Conservation (phyloP, 2,329 filamentous ascomycete genomes). For the Fusarium nelsonii region DNA sequence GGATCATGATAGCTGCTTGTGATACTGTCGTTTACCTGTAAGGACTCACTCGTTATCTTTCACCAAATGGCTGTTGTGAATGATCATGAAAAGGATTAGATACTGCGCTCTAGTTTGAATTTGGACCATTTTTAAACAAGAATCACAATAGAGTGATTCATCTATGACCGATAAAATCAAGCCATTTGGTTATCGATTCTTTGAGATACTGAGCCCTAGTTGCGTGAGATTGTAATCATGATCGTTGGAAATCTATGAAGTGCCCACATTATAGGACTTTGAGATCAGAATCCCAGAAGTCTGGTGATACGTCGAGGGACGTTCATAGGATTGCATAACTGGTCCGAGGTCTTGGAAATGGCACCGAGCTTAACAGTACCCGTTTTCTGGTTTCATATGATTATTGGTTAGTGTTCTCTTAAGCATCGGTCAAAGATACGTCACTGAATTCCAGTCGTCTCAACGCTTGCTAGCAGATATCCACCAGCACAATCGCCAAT, state of each 20-base stretch:
- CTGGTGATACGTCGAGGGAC: neutral
- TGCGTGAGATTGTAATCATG: neutral
- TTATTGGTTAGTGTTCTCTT: neutral
- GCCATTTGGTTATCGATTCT: neutral
- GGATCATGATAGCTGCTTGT: too few species aligned
- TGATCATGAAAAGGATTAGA: neutral
- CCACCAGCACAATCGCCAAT: neutral
- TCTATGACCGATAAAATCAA: neutral
- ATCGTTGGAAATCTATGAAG: neutral
- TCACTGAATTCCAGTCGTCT: neutral
- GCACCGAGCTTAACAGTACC: neutral
- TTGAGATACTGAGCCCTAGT: neutral
- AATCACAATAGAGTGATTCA: too few species aligned
- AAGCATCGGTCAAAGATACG: neutral
- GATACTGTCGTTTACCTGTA: too few species aligned
- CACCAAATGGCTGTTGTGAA: neutral
- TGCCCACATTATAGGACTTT: too few species aligned
- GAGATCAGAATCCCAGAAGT: neutral
- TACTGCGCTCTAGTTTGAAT: neutral
- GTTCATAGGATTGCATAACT: neutral
- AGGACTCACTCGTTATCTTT: too few species aligned
- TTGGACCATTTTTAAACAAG: neutral
- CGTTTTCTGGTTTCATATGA: neutral
- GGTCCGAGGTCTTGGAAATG: neutral
- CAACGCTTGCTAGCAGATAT: neutral